Evolutionary conservation across 1,284 basidiomycete species (phyloP).

Genomic region (Ganoderma meredithae): DNA sequence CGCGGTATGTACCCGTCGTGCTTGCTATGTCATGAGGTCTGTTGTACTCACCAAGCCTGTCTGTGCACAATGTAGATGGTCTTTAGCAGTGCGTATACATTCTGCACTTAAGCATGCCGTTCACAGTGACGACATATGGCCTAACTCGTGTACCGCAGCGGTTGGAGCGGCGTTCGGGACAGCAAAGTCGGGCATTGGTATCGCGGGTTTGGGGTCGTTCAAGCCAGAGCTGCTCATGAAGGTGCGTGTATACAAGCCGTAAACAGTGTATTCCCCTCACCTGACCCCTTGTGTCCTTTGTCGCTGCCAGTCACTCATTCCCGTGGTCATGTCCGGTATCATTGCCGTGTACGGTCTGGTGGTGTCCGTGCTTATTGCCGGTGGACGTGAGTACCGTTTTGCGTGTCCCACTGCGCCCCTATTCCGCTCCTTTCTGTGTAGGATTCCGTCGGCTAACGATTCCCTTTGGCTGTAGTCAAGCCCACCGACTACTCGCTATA

Average conservation of each 20-base stretch:
- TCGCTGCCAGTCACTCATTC: slow-evolving; percentile 81
- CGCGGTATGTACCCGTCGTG: slow-evolving; percentile 61
- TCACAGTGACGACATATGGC: too few relatives aligned
- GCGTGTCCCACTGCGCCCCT: neutral
- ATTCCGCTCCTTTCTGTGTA: neutral
- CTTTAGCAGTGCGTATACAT: slow-evolving; percentile 74
- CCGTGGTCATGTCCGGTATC: slow-evolving; percentile 79
- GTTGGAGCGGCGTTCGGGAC: slow-evolving; percentile 97
- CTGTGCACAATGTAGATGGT: slow-evolving; percentile 67
- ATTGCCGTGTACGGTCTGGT: slow-evolving; percentile 67
- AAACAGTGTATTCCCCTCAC: neutral
- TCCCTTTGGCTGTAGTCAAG: slow-evolving; percentile 57
- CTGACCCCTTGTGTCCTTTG: neutral
- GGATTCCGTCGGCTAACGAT: neutral
- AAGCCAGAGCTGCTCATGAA: slow-evolving; percentile 99
- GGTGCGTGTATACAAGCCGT: slow-evolving; percentile 48
- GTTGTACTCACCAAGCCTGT: slow-evolving; percentile 12
- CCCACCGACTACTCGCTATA: slow-evolving; percentile 76
- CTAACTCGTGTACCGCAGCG: slow-evolving; percentile 52
- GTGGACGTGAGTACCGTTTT: slow-evolving; percentile 53
- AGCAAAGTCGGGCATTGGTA: slow-evolving; percentile 97
- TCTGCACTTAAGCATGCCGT: neutral
- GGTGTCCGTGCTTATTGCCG: slow-evolving; percentile 75
- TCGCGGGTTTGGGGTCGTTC: slow-evolving; percentile 94
- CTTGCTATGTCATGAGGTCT: slow-evolving; percentile 9